A percentile compares a stretch with the other conserved stretches of the same genome.
phyloP scores from a whole-genome alignment of 176 grass and related monocot genomes.

The Aegilops tauschii region DNA sequence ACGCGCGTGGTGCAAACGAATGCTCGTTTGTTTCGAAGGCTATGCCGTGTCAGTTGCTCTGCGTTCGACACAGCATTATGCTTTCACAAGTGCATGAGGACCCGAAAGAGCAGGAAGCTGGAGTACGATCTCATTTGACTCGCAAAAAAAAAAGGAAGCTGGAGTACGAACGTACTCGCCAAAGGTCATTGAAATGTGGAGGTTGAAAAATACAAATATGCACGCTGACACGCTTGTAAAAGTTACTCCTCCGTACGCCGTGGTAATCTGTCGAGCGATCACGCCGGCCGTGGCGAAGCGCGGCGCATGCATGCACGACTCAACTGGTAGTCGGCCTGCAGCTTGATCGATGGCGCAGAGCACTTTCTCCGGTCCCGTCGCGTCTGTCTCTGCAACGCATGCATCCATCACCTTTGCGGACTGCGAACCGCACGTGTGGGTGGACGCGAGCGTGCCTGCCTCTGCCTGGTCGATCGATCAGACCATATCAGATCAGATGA shows the following conservation, averaged over 20 bases:
- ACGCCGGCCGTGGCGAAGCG: background rate
- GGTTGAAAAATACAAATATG: too few species aligned
- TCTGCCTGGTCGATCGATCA: background rate
- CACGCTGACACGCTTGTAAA: background rate
- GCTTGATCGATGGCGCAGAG: background rate
- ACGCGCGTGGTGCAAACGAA: too few species aligned
- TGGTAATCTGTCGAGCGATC: too few species aligned
- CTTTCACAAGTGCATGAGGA: too few species aligned
- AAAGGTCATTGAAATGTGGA: too few species aligned
- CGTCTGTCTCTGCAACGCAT: background rate
- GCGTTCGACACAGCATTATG: too few species aligned
- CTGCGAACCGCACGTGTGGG: background rate
- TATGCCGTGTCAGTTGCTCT: too few species aligned
- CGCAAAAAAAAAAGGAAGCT: too few species aligned
- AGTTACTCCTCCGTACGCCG: background rate
- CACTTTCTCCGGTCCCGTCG: conserved; percentile 8
- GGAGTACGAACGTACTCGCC: too few species aligned
- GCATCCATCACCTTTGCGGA: background rate
- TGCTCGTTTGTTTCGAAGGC: too few species aligned
- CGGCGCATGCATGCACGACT: background rate
- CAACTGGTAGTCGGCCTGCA: background rate
- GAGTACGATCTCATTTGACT: too few species aligned
- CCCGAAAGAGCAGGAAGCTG: too few species aligned
- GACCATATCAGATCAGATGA: background rate
- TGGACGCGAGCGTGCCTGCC: background rate